Percentiles rank a stretch among this genome's conserved stretches.
Evolutionary conservation across 2,329 filamentous ascomycete species (phyloP).

Genomic region (Nemania sp.): DNA sequence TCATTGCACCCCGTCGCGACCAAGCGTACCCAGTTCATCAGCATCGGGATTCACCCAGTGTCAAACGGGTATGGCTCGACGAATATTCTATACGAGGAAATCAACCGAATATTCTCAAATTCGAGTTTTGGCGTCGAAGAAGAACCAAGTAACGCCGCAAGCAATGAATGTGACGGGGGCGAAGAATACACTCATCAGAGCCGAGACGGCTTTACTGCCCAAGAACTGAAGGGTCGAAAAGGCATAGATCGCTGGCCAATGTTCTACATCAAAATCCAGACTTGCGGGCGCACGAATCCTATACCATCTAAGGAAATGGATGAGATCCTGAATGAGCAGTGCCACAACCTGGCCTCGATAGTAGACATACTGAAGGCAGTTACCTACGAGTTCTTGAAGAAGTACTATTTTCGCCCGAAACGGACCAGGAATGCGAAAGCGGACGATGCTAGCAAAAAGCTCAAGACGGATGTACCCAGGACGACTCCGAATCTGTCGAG

Average conservation of each 20-base stretch:
- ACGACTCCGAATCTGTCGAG: conserved; percentile 9
- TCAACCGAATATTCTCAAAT: conserved; percentile 76
- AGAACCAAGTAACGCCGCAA: conserved; percentile 47
- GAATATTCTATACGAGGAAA: conserved; percentile 73
- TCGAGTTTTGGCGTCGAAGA: conserved; percentile 76
- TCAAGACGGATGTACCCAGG: conserved; percentile 5
- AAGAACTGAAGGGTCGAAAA: conserved; percentile 62
- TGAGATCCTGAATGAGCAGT: conserved; percentile 51
- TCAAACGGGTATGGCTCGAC: conserved; percentile 59
- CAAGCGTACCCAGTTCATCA: conserved; percentile 79
- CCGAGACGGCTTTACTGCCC: conserved; percentile 52
- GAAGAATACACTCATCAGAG: conserved; percentile 42
- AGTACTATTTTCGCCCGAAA: conserved; percentile 69
- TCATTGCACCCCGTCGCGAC: conserved; percentile 72
- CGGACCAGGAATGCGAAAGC: conserved; percentile 26
- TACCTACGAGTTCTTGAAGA: conserved; percentile 74
- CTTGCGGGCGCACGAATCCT: conserved; percentile 31
- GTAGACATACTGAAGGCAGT: conserved; percentile 70
- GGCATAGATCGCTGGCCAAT: conserved; percentile 83
- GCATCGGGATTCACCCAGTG: conserved; percentile 73
- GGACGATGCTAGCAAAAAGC: not conserved
- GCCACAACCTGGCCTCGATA: conserved; percentile 58
- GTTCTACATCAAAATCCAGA: conserved; percentile 76
- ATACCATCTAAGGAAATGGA: conserved; percentile 39
- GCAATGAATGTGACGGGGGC: conserved; percentile 34